Evolutionary conservation across 2,329 filamentous ascomycete genomes (phyloP).

Genomic region (Xylaria sp.): DNA sequence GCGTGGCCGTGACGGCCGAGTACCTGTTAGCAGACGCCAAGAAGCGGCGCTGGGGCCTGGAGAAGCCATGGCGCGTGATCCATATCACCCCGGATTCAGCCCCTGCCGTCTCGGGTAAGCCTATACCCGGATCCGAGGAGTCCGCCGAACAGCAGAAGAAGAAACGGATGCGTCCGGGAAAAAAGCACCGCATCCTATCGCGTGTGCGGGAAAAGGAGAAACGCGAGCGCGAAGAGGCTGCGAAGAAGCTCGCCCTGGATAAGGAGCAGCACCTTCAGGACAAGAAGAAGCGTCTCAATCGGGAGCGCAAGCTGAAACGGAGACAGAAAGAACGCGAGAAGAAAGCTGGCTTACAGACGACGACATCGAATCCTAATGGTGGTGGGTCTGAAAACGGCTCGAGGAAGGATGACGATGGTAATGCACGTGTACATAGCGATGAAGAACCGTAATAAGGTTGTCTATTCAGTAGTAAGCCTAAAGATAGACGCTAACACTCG

Average conservation of each 20-base stretch:
- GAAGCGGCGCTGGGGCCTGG: conserved; percentile 65
- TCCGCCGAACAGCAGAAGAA: conserved; percentile 25
- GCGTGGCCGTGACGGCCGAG: conserved; percentile 64
- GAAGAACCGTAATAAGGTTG: not conserved
- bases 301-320: conserved; percentile 68
- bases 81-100: conserved; percentile 55
- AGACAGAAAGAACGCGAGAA: conserved; percentile 67
- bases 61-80: conserved; percentile 69
- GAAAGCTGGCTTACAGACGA: conserved; percentile 55
- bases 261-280: conserved; percentile 69
- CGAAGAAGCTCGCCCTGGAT: conserved; percentile 54
- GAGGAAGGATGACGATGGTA: conserved; percentile 3
- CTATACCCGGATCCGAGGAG: not conserved
- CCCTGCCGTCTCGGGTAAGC: not conserved
- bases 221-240: conserved; percentile 55
- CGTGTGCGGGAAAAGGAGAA: conserved; percentile 58
- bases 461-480: not conserved
- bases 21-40: conserved; percentile 59
- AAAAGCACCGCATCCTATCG: conserved; percentile 67
- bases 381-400: conserved; percentile 6
- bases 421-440: not conserved
- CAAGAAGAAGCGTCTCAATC: conserved; percentile 71
- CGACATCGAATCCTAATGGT: conserved; percentile 43
- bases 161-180: conserved; percentile 60
- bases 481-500: not conserved